Conservation (phyloP, 306 rosid species). For the Trifolium pratense region DNA sequence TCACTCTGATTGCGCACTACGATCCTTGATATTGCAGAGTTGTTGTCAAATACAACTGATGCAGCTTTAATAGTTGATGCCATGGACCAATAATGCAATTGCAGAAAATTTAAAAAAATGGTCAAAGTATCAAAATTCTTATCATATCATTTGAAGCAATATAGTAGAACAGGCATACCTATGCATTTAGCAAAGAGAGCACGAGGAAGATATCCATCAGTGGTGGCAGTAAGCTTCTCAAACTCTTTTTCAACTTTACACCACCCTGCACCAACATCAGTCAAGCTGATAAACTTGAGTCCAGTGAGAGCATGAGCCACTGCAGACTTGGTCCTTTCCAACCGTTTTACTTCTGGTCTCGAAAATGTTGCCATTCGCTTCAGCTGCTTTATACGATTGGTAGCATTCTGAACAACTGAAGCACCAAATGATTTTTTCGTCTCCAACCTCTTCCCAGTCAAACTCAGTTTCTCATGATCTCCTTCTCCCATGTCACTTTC, state of each 20-base stretch:
- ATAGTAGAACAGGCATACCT: constrained; percentile 38
- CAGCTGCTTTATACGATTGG: constrained; percentile 52
- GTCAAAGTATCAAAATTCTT: not conserved
- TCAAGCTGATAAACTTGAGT: constrained; percentile 58
- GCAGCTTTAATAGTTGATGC: not conserved
- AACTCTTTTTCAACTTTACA: constrained; percentile 54
- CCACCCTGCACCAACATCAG: constrained; percentile 56
- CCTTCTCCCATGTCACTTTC: constrained; percentile 31
- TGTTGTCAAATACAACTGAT: not conserved
- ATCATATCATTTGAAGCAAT: constrained; percentile 7
- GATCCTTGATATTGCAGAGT: not conserved
- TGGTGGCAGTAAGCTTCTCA: constrained; percentile 50
- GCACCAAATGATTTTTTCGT: constrained; percentile 47
- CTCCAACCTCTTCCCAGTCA: constrained; percentile 47
- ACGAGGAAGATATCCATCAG: constrained; percentile 62
- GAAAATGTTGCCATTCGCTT: constrained; percentile 62
- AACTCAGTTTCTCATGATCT: constrained; percentile 37
- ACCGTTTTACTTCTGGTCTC: constrained; percentile 31
- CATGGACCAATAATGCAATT: no score
- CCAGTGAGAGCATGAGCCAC: constrained; percentile 59
- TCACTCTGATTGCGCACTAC: not conserved
- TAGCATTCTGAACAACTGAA: constrained; percentile 50
- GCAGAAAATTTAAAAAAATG: not conserved
- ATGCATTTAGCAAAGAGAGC: constrained; percentile 64
- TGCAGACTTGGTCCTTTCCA: constrained; percentile 54